Evolutionary conservation across 768 basidiomycete species (phyloP), one percentile per base, ranked within the genome.

Genomic region (Lactarius tabidus): DNA sequence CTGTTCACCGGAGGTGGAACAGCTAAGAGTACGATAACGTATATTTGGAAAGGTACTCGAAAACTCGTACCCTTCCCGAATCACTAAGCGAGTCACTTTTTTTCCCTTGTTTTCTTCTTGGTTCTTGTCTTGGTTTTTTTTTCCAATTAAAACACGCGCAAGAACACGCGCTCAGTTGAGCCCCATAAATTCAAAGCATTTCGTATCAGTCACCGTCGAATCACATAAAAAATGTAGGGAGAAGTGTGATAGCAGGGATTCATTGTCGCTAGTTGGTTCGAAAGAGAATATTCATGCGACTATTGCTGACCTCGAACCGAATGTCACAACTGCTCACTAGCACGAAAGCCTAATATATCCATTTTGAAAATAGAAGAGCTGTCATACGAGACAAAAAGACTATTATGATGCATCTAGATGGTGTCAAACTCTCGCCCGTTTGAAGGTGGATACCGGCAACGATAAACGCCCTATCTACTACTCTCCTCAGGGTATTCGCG

Each of bases 1-100:
- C 65, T 66, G 57, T 66, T 54, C 65, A 66, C 57, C 65, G 65
- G 65, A 35, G 23, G 28, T 60, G 12, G 5, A 29, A n/a, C 53
- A 52, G 48, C 48, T 35, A 45, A 28, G 20, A 45, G 35, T 60
- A 53, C 59, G 54, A 61, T 31, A 54, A 41, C 33, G 48, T 51
- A 48, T 51, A 14, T 51, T 51, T 15, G 0, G 14, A 12, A 51
- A 51, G 48, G 48, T 51, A 51, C 23, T 26, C 48, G 15, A 51
- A 28, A 51, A 51, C 23, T 51, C 15, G 14, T 15, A 26, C 48
- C 23, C 48, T 14, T 51, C 48, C 23, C 48, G 26, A 51, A 51
- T 41, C 39, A 41, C 33, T 8, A 33, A 33, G 33, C 33, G 33
- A 33, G 8, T 4, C 43, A 26, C 12, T 26, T 48, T 48, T 48